Evolutionary conservation across 1,284 basidiomycete genomes (phyloP), one percentile per base, ranked within the genome.

Genomic region (Ganoderma meredithae): DNA sequence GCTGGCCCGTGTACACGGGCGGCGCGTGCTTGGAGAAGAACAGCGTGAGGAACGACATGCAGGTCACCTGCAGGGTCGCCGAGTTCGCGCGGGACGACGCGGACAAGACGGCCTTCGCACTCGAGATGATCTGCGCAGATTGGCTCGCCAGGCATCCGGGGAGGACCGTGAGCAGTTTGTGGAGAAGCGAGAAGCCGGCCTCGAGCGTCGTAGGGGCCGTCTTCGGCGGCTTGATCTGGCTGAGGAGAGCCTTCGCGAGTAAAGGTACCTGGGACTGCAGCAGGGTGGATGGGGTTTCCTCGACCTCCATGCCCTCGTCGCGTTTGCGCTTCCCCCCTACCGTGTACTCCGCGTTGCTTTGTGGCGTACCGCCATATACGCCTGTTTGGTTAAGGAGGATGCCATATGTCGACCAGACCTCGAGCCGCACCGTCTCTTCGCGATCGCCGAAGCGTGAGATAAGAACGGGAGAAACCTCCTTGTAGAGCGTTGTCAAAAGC

Each of bases 361-460:
- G 87, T 0, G 85, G 80, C 2, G 85, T 76, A 13, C 89, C 88
- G 44, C 92, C 88, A 73, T 94, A 93, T 56, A 93, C 81, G n/a
- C 86, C 85, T 0, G 95, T 96, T 81, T 97, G 96, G 68, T 86
- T 92, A 49, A 99, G 84, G 27, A 98, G 84, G 0, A 87, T 82
- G 31, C 88, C 88, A 76, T 97, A 97, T 0, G 97, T 94, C 0
- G 91, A 84, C 88, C 97, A 96, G 9, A 99, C 86, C 79, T 99
- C 97, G 22, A 98, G 83, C n/a, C 95, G 89, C 22, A 99, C 98
- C 17, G 94, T 97, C 76, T 96, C 95, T 81, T 99, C 98, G 47
- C 98, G 92, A 79, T 99, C 98, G 44, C 89, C 91, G 76, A 99
- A 97, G 39, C 97, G 90, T 10, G 93, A 90, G 65, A 98, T 95